A percentile compares a stretch with the other conserved stretches of the same genome.
These are phyloP conservation scores for Lactarius hatsudake DNA, from an alignment of 768 basidiomycete genomes.

Conservation along the genomic window DNA sequence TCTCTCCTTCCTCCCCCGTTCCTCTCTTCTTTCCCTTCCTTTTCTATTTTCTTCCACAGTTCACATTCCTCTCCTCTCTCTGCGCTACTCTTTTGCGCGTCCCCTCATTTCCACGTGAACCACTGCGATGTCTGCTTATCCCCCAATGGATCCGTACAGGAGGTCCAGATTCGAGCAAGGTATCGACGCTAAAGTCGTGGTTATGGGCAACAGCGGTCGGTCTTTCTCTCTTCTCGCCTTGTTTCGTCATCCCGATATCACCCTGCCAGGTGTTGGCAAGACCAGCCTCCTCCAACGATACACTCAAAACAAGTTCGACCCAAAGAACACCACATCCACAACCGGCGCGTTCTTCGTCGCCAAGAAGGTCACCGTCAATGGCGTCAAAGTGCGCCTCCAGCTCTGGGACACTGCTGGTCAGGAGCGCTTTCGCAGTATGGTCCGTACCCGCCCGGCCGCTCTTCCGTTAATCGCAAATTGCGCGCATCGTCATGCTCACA, in stretches of 20 bases:
- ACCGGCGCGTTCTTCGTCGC: conserved; percentile 93
- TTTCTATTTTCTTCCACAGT: conserved; percentile 33
- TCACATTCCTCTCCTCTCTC: conserved; percentile 34
- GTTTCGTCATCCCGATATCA: not conserved
- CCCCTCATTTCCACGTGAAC: conserved; percentile 27
- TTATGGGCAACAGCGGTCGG: conserved; percentile 80
- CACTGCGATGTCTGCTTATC: conserved; percentile 54
- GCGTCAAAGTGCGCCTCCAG: conserved; percentile 81
- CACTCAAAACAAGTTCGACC: conserved; percentile 87
- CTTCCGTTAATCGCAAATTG: conserved; percentile 22
- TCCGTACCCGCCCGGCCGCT: conserved; percentile 36
- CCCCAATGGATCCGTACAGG: conserved; percentile 62
- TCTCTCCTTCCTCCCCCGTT: conserved; percentile 27
- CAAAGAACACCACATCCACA: conserved; percentile 84
- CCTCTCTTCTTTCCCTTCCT: not conserved
- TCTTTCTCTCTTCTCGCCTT: conserved; percentile 25
- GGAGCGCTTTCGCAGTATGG: conserved; percentile 90
- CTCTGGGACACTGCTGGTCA: conserved; percentile 95
- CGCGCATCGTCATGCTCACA: conserved; percentile 15
- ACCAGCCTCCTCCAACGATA: conserved; percentile 88
- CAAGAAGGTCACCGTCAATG: conserved; percentile 85
- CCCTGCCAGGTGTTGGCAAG: conserved; percentile 70
- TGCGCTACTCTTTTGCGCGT: conserved; percentile 42
- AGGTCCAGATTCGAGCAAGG: conserved; percentile 74
- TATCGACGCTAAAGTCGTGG: conserved; percentile 92